These are phyloP conservation scores for Dendrocalamus latiflorus DNA, from an alignment of 202 grass and related monocot species.

Conservation along the genomic window DNA sequence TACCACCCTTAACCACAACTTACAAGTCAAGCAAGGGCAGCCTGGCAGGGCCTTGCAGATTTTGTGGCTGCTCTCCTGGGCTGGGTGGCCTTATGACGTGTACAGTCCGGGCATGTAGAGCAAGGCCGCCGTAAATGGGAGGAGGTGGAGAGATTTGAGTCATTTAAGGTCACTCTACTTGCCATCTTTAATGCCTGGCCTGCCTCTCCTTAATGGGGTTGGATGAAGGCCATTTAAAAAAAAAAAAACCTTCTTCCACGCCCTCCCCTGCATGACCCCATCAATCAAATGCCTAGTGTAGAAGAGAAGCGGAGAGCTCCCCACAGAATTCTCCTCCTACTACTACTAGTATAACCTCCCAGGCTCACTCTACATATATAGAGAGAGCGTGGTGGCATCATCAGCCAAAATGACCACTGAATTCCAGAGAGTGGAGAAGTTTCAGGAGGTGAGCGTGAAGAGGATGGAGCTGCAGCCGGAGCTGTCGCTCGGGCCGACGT, in stretches of 20 bases:
- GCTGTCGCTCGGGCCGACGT: too few species aligned
- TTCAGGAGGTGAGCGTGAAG: constrained; percentile 8
- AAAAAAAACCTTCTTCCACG: constrained; percentile 50
- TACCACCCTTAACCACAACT: too few species aligned
- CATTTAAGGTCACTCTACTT: constrained; percentile 91
- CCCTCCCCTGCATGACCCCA: constrained; percentile 58
- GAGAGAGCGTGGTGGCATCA: neutral
- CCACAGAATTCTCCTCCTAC: constrained; percentile 1
- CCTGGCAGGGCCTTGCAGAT: too few species aligned
- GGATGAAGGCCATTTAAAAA: constrained; percentile 90
- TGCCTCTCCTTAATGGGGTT: constrained; percentile 77
- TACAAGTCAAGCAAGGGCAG: too few species aligned
- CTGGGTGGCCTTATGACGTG: too few species aligned
- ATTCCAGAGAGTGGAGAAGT: constrained; percentile 37
- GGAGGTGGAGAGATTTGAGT: constrained; percentile 74
- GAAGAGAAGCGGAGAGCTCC: neutral
- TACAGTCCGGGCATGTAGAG: too few species aligned
- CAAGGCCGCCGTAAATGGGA: constrained; percentile 54
- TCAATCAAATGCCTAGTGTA: too few species aligned
- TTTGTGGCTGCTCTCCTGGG: too few species aligned
- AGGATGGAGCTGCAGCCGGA: too few species aligned
- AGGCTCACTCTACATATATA: neutral
- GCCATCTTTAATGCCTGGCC: constrained; percentile 79
- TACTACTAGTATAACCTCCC: neutral
- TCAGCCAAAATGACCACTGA: constrained; percentile 47